A percentile compares a stretch with the other conserved stretches of the same genome.
These are phyloP conservation scores for Starmerella bacillaris DNA, from an alignment of 805 yeast genomes.

Conservation along the genomic window DNA sequence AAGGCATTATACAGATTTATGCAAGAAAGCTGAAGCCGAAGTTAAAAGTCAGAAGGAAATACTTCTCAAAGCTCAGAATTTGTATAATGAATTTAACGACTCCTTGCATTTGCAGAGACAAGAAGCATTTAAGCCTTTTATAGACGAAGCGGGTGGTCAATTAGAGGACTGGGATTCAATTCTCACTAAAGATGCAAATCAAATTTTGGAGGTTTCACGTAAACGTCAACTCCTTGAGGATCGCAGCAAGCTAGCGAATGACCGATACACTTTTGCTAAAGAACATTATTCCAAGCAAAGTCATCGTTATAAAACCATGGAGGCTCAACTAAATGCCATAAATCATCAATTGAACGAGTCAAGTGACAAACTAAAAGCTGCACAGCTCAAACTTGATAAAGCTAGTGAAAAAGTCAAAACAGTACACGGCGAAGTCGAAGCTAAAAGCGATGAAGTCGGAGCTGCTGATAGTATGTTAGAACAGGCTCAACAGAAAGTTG, in stretches of 20 bases:
- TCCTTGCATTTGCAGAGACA: neutral
- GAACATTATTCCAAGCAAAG: constrained; percentile 26
- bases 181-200: constrained; percentile 24
- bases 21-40: neutral
- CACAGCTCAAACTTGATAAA: constrained; percentile 8
- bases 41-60: neutral
- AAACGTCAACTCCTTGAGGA: constrained; percentile 44
- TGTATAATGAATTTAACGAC: neutral
- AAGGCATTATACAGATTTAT: neutral
- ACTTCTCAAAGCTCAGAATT: neutral
- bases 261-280: constrained; percentile 36
- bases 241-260: constrained; percentile 46
- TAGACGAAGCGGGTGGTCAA: constrained; percentile 8
- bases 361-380: constrained; percentile 17
- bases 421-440: constrained; percentile 45
- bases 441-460: constrained; percentile 45
- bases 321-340: constrained; percentile 8
- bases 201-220: constrained; percentile 41
- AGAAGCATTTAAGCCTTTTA: constrained; percentile 7
- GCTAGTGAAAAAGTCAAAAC: constrained; percentile 44
- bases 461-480: constrained; percentile 9
- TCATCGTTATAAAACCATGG: constrained; percentile 10
- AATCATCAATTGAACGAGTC: constrained; percentile 9
- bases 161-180: constrained; percentile 12
- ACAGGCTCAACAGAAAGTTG: constrained; percentile 5